Base-by-base conservation (phyloP, 805 yeast genomes). In the Wickerhamomyces alni region DNA sequence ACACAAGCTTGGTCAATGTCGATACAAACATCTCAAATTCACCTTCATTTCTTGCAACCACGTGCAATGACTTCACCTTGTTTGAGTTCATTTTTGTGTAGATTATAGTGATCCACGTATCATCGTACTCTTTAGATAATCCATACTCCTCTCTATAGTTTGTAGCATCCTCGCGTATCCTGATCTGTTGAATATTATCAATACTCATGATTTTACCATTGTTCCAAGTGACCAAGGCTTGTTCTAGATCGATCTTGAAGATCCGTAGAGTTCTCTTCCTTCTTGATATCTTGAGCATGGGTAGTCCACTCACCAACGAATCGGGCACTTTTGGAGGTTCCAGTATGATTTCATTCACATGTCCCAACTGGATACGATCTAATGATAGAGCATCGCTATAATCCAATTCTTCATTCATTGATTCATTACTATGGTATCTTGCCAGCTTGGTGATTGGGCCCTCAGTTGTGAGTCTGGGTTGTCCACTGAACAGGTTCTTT, bases 111-210 rank as follows among this genome's bases (percentile, higher is more conserved):
- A 87, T 70, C 99, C 99, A 91, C 8, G 75, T 61, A 11, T 69
- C 65, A 33, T 78, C 77, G 39, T 72, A 74, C 37, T 82, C 87
- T 27, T 76, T 65, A 2, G 88, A 74, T 1, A 87, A 73, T 28
- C 82, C 80, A 48, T 86, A 75, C 58, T 88, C 95, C 54, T 89
- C 96, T 44, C 96, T 65, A 55, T 88, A 91, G 48, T 87, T 86
- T 27, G 74, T 72, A 1, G 96, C 96, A 51, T 83, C 86, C 17
- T 71, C 73, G 3, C 81, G 86, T 3, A 74, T 67, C 37, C 82
- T 61, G 2, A 83, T 69, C 39, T 74, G 76, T 42, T 74, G 74
- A 36, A 87, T 81, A 41, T 76, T 77, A 54, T 83, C 94, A 8
- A 84, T 67, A 16, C 60, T 59, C 43, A 79, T 51, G 29, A 55